Percentiles rank a stretch among this genome's conserved stretches.
These are phyloP conservation scores for Ustilago loliicola DNA, from an alignment of 1,284 basidiomycete species.

Conservation along the genomic window DNA sequence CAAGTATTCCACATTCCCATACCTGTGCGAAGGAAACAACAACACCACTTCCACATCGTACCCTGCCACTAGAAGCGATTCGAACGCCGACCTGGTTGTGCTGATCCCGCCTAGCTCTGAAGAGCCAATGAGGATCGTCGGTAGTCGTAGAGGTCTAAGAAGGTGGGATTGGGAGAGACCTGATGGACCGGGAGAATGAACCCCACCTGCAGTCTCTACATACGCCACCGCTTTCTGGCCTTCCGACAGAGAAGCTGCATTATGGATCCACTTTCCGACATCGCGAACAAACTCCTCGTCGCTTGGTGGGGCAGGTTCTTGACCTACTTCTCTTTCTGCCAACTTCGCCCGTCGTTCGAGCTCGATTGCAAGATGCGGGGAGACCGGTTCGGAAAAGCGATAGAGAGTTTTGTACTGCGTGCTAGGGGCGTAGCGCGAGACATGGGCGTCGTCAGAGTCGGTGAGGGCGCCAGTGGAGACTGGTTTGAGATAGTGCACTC, in stretches of 20 bases:
- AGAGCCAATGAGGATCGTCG: constrained; percentile 88
- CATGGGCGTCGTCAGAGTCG: constrained; percentile 62
- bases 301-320: constrained; percentile 57
- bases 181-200: constrained; percentile 89
- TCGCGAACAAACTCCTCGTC: constrained; percentile 80
- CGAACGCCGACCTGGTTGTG: constrained; percentile 91
- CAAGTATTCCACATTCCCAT: constrained; percentile 84
- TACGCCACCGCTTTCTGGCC: constrained; percentile 74
- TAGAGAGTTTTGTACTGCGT: constrained; percentile 80
- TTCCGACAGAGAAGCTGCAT: constrained; percentile 71
- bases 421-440: constrained; percentile 47
- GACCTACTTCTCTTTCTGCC: constrained; percentile 24
- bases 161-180: constrained; percentile 80
- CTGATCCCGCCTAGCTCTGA: constrained; percentile 93
- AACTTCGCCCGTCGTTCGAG: constrained; percentile 73
- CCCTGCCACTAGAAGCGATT: constrained; percentile 88
- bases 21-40: constrained; percentile 79
- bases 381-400: constrained; percentile 88
- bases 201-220: constrained; percentile 94
- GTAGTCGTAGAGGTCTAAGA: constrained; percentile 78
- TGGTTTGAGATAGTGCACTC: constrained; percentile 67
- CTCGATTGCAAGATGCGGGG: constrained; percentile 88
- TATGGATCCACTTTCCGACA: constrained; percentile 77
- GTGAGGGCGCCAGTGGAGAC: constrained; percentile 62
- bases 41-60: constrained; percentile 90